Evolutionary conservation across 2,329 filamentous ascomycete genomes (phyloP).

Genomic region (Alternaria infectoria): DNA sequence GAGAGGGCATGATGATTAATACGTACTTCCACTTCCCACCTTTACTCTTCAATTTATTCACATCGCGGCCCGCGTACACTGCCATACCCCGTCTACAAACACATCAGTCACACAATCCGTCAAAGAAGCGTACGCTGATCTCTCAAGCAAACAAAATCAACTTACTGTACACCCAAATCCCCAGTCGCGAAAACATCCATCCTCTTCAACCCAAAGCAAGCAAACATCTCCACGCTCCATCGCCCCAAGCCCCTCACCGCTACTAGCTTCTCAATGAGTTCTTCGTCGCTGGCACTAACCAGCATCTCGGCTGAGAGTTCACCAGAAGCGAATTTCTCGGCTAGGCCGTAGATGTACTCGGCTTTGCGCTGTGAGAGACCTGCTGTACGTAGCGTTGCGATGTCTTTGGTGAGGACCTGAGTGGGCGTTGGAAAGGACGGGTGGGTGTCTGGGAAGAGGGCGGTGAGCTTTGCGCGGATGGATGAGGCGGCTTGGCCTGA

Average conservation of each 20-base stretch:
- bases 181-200: constrained; percentile 93
- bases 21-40: constrained; percentile 84
- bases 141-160: constrained; percentile 18
- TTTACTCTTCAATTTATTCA: constrained; percentile 78
- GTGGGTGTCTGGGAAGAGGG: constrained; percentile 59
- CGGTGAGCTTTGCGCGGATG: constrained; percentile 73
- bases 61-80: constrained; percentile 80
- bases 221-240: constrained; percentile 94
- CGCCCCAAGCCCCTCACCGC: constrained; percentile 85
- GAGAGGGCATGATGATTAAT: background rate
- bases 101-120: background rate
- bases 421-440: constrained; percentile 75
- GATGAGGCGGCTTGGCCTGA: constrained; percentile 88
- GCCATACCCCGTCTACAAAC: constrained; percentile 77
- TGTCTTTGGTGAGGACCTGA: constrained; percentile 67
- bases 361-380: constrained; percentile 94
- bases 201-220: constrained; percentile 90
- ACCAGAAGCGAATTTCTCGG: constrained; percentile 77
- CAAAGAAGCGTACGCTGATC: background rate
- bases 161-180: constrained; percentile 86
- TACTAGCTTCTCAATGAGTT: constrained; percentile 80
- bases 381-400: constrained; percentile 75
- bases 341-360: constrained; percentile 88
- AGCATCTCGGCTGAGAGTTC: constrained; percentile 80
- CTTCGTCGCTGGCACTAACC: constrained; percentile 80